Percentiles rank a stretch among this genome's conserved stretches.
These are phyloP conservation scores for Tulasnella sp. DNA, from an alignment of 768 basidiomycete genomes.

Conservation along the genomic window DNA sequence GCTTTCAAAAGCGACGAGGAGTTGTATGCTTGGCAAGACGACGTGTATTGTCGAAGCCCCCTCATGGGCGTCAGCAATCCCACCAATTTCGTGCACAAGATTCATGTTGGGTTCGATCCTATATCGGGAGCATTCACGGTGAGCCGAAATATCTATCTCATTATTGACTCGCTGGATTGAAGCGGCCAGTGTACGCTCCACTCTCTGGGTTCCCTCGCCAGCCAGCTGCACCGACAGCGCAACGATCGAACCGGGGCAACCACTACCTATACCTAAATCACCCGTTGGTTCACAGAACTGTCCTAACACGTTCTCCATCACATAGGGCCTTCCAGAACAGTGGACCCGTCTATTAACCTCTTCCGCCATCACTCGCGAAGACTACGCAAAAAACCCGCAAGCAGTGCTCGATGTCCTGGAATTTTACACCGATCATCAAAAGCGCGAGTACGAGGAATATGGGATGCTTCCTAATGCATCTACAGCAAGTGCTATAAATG, in stretches of 20 bases:
- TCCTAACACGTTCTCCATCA: not conserved
- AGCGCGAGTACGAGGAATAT: constrained; percentile 72
- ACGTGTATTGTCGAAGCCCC: constrained; percentile 87
- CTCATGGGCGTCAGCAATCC: constrained; percentile 91
- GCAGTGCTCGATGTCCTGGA: constrained; percentile 96
- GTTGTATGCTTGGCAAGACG: constrained; percentile 96
- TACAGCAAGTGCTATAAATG: not conserved
- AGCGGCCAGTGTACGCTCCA: too few species aligned
- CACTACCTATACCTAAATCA: too few species aligned
- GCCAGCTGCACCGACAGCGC: too few species aligned
- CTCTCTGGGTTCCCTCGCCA: too few species aligned
- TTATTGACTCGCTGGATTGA: too few species aligned
- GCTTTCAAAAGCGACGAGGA: constrained; percentile 92
- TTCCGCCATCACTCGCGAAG: constrained; percentile 95
- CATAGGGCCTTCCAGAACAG: constrained; percentile 90
- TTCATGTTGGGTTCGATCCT: constrained; percentile 96
- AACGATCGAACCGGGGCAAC: too few species aligned
- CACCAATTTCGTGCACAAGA: constrained; percentile 97
- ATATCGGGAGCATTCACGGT: constrained; percentile 91
- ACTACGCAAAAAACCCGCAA: constrained; percentile 94
- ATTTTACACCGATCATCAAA: constrained; percentile 97
- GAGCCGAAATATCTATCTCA: constrained; percentile 33
- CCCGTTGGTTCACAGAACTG: too few species aligned
- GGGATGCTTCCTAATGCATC: constrained; percentile 43
- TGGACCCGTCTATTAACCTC: constrained; percentile 95